Evolutionary conservation across 371 early-diverging fungal species (phyloP), one percentile per base, ranked within the genome.

Genomic region (Umbelopsis sp.): DNA sequence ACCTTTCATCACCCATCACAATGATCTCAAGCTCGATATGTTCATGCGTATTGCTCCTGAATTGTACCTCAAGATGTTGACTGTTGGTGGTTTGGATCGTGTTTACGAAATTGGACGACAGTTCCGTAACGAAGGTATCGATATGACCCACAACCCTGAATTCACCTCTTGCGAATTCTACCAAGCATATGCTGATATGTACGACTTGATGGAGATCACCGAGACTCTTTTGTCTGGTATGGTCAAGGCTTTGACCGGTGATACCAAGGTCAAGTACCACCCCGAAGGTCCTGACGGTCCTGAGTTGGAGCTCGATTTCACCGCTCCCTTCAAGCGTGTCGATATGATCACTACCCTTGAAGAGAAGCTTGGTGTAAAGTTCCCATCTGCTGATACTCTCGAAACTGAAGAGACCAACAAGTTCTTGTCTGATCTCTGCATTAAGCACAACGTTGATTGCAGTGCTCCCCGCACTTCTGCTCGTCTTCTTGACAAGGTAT

Each of bases 81-180:
- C 96, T 52, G 96, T 99, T 48, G 99, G 99, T 76, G 99, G 99
- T 67, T 78, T 99, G 57, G 98, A 99, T 72, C 94, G 99, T 77
- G 99, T 99, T 6, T 99, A 98, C 76, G 99, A 99, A 86, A 95
- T 99, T 68, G 99, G 99, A 48, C 95, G 97, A 75, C 96, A 97
- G 82, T 99, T 99, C 94, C 94, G 99, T 78, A 99, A 99, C 84
- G 99, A 99, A 86, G 86, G 79, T 62, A 99, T 99, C 74, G 99
- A 99, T 85, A 82, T 98, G 80, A 99, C 99, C 46, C 99, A 99
- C 90, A 99, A 99, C 89, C 99, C 99, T 66, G 99, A 99, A 85
- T 99, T 99, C 88, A 99, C 99, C 63, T 96, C 97, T 29, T 69
- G 80, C 70, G 99, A 99, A 87, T 98, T 99, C 85, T 99, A 99